Conservation (phyloP, 805 yeast species). For the Saturnispora galanensis region DNA sequence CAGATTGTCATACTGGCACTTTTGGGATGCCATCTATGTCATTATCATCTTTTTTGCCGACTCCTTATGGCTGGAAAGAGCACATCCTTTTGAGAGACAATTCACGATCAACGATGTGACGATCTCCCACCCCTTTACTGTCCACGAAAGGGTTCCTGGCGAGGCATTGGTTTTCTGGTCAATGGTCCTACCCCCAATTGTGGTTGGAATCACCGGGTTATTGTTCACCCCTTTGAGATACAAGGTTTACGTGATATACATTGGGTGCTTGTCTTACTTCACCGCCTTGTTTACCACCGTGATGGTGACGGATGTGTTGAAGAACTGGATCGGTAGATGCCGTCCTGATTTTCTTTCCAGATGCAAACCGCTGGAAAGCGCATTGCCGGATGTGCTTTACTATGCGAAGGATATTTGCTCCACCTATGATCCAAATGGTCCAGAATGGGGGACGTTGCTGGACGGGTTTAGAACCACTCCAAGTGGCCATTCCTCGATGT, state of each 20-base stretch:
- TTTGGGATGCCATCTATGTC: conserved; percentile 20
- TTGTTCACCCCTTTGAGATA: conserved; percentile 36
- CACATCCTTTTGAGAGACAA: conserved; percentile 66
- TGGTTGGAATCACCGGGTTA: conserved; percentile 20
- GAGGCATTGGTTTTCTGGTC: conserved; percentile 44
- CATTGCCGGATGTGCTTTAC: conserved; percentile 47
- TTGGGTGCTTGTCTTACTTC: conserved; percentile 57
- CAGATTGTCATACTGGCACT: conserved; percentile 17
- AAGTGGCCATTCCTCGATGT: conserved; percentile 67
- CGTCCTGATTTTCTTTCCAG: conserved; percentile 89
- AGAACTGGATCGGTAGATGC: conserved; percentile 80
- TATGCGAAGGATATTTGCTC: conserved; percentile 62
- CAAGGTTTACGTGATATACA: conserved; percentile 48
- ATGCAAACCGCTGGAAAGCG: conserved; percentile 56
- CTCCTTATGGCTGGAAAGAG: conserved; percentile 19
- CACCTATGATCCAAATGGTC: conserved; percentile 27
- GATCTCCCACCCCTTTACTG: conserved; percentile 74
- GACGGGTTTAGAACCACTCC: conserved; percentile 82
- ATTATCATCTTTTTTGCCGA: conserved; percentile 16
- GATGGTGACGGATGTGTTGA: conserved; percentile 60
- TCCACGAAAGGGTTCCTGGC: conserved; percentile 58
- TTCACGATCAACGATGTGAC: conserved; percentile 68
- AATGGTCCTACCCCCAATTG: conserved; percentile 37
- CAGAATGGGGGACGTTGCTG: conserved; percentile 26
- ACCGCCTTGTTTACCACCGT: conserved; percentile 52